These are phyloP conservation scores for Rehmannia glutinosa DNA, from an alignment of 257 asterid species.

Conservation along the genomic window DNA sequence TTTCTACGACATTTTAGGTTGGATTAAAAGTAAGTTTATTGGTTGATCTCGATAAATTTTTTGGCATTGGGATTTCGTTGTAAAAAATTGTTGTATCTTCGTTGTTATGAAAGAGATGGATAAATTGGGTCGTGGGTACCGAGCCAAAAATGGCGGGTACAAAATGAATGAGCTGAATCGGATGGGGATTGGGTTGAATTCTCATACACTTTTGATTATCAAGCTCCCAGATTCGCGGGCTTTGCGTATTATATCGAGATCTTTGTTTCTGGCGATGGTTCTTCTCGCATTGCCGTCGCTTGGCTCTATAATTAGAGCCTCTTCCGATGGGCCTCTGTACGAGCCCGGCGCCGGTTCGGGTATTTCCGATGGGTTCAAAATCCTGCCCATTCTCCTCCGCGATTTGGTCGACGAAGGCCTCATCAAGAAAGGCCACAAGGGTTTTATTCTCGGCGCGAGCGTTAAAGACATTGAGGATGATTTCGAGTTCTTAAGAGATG, in stretches of 20 bases:
- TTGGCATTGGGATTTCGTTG: too few relatives aligned
- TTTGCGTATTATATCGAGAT: slow-evolving; percentile 47
- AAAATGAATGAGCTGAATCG: slow-evolving; percentile 18
- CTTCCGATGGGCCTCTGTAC: slow-evolving; percentile 13
- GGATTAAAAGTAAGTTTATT: background rate
- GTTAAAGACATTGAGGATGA: slow-evolving; percentile 13
- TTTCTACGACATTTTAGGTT: background rate
- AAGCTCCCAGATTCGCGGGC: slow-evolving; percentile 53
- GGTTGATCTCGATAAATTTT: too few relatives aligned
- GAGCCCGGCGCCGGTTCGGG: slow-evolving; percentile 10
- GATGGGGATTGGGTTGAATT: slow-evolving; percentile 29
- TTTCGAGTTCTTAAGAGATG: slow-evolving; percentile 33
- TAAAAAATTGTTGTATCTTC: too few relatives aligned
- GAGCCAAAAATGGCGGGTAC: slow-evolving; percentile 15
- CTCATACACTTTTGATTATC: slow-evolving; percentile 38
- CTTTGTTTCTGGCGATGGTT: slow-evolving; percentile 53
- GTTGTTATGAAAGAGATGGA: slow-evolving; percentile 40
- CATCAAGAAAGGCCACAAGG: slow-evolving; percentile 48
- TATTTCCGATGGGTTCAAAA: slow-evolving; percentile 16
- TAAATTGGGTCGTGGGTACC: slow-evolving; percentile 18
- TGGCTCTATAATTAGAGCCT: slow-evolving; percentile 31
- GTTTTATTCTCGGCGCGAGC: slow-evolving; percentile 35
- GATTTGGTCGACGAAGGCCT: slow-evolving; percentile 65
- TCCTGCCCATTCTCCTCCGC: slow-evolving; percentile 35
- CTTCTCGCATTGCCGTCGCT: slow-evolving; percentile 36